Evolutionary conservation across 345 rosid genomes (phyloP), one percentile per base, ranked within the genome.

Genomic region (Brassica incana): DNA sequence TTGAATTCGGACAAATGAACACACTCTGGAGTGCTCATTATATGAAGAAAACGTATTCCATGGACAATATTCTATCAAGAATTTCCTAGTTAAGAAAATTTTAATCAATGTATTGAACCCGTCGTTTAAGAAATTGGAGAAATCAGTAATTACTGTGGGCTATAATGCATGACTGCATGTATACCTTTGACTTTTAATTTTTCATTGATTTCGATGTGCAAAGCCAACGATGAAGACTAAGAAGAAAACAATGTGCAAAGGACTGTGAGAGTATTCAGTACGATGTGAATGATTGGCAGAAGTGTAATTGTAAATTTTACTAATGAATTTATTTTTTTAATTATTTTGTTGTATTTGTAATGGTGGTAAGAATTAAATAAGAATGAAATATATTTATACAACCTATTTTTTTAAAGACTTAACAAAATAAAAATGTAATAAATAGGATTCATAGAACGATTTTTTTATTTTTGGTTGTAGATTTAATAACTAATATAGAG

Each of bases 131-230:
- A 35, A 52, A n/a, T 52, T 52, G 18, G 2, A n/a, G 58, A 52
- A 5, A 52, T 52, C 20, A 52, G 18, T 52, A 52, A 52, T n/a
- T 52, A 35, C 8, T 62, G 80, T 48, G 36, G 69, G 35, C 74
- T 77, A 77, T 5, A 67, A 77, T 35, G 59, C 20, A 75, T 48
- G 50, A 67, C 69, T 35, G 59, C 20, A 75, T 48, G 50, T 60
- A 30, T 45, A 77, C 54, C 54, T 12, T 14, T 69, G 80, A 69
- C 71, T 48, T 69, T 69, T 77, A 20, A 35, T 48, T 70, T 11
- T 16, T 45, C 78, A 29, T 62, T 9, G 67, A 62, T 6, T 9
- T 75, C 16, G 7, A 77, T 60, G 54, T 69, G 54, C 11, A 23
- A 69, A 63, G 30, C 70, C 70, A 64, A 15, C 56, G n/a, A 75